Evolutionary conservation across 352 stramenopile species (phyloP), one percentile per base, ranked within the genome.

Genomic region (Blastocystis sp.): DNA sequence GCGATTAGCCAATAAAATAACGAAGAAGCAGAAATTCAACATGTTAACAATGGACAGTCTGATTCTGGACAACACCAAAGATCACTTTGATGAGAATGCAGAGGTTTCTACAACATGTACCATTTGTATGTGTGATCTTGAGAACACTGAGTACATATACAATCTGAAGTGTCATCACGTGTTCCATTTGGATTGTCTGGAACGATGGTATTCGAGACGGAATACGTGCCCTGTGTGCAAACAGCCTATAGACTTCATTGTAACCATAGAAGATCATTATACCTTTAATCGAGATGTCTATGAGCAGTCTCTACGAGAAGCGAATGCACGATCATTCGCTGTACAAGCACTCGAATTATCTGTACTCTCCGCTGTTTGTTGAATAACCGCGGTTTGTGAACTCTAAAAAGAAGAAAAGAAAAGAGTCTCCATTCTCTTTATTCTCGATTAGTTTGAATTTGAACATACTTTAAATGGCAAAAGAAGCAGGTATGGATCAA

Each of bases 181-280:
- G 19, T 83, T 83, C 27, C 71, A 83, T 43, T 52, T 83, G 21
- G 71, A 83, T 12, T 83, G 71, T 83, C 49, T 83, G 29, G 71
- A 83, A 4, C 14, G 51, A n/a, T 83, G 71, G 71, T 83, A 83
- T 42, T 42, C 51, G 46, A 27, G 71, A 27, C 63, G 71, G 27
- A 83, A 83, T 12, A 63, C 46, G 35, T 83, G 71, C 46, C 71
- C 71, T 27, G 27, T 83, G 1, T 83, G 71, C 29, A 83, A 67
- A 42, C 46, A 83, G 46, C 24, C 57, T 3, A 83, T 83, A 27
- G 71, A 83, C n/a, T 83, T 83, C 16, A 63, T 83, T 49, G 71
- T 83, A 11, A 83, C 71, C 24, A 42, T 37, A 35, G 46, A 83
- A 27, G 52, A 49, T 42, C 42, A 83, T 24, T 83, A 83, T 63